Percentiles rank a stretch among this genome's conserved stretches.
These are phyloP conservation scores for Chrysoporthe puriensis DNA, from an alignment of 2,329 filamentous ascomycete genomes.

Conservation along the genomic window DNA sequence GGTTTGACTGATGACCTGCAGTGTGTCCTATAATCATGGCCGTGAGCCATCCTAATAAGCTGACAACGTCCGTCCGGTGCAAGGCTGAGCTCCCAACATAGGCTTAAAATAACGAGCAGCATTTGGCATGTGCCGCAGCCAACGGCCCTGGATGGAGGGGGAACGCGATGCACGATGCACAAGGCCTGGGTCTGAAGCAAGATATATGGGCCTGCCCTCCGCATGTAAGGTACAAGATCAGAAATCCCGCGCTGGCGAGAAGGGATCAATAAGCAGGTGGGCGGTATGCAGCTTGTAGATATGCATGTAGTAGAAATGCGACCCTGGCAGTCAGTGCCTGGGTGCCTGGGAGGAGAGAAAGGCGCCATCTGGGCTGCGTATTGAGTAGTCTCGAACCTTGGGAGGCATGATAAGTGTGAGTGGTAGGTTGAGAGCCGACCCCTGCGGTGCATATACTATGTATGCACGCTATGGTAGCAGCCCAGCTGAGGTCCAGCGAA, in stretches of 20 bases:
- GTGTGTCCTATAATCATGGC: background rate
- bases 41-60: constrained; percentile 10
- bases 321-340: background rate
- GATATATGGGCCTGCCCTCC: background rate
- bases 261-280: too few relatives aligned
- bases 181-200: constrained; percentile 19
- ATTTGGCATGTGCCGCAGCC: constrained; percentile 11
- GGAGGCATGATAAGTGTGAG: too few relatives aligned
- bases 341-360: background rate
- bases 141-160: constrained; percentile 8
- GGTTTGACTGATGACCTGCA: background rate
- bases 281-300: background rate
- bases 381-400: too few relatives aligned
- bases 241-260: background rate
- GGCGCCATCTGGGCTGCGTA: too few relatives aligned
- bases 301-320: background rate
- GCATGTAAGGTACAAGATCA: background rate
- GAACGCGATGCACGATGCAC: background rate
- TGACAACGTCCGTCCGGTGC: background rate
- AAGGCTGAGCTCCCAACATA: background rate
- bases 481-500: background rate
- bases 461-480: background rate
- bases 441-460: background rate
- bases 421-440: background rate
- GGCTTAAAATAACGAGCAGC: background rate